Evolutionary conservation across 2,329 filamentous ascomycete genomes (phyloP).

Genomic region (Plenodomus tracheiphilus): DNA sequence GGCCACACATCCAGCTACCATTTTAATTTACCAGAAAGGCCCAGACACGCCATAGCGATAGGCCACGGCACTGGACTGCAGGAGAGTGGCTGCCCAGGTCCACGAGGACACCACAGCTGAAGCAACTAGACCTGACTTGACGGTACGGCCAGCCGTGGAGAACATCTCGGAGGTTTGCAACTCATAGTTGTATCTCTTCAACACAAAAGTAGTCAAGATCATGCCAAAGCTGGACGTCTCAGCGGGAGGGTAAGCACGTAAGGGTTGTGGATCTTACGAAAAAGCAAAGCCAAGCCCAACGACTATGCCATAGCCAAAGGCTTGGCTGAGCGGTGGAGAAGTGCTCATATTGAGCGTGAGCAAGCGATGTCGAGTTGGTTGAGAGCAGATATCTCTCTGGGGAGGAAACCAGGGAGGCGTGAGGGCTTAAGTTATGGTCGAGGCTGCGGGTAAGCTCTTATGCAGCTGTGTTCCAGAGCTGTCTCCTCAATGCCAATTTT

Average conservation of each 20-base stretch:
- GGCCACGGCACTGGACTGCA: slow-evolving; percentile 35
- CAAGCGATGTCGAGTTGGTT: no score
- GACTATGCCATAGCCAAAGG: slow-evolving; percentile 77
- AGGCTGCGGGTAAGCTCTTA: background rate
- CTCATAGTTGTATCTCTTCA: slow-evolving; percentile 37
- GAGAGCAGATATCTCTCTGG: no score
- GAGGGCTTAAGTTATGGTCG: no score
- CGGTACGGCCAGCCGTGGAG: slow-evolving; percentile 34
- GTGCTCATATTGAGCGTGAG: slow-evolving; percentile 4
- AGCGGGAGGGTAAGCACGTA: slow-evolving; percentile 5
- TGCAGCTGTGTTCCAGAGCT: no score
- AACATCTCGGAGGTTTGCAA: slow-evolving; percentile 38
- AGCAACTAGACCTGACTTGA: slow-evolving; percentile 37
- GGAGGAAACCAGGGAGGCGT: no score
- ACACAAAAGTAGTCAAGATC: slow-evolving; percentile 33
- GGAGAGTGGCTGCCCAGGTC: slow-evolving; percentile 37
- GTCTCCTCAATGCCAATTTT: no score
- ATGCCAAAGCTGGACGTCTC: slow-evolving; percentile 59
- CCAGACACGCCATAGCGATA: slow-evolving; percentile 35
- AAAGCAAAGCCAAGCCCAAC: slow-evolving; percentile 74
- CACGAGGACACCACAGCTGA: slow-evolving; percentile 34
- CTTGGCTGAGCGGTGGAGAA: slow-evolving; percentile 54
- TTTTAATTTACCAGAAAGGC: slow-evolving; percentile 50
- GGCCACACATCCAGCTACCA: no score
- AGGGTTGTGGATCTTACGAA: slow-evolving; percentile 49